Evolutionary conservation across 2,329 filamentous ascomycete species (phyloP).

Genomic region (Sporothrix protearum): DNA sequence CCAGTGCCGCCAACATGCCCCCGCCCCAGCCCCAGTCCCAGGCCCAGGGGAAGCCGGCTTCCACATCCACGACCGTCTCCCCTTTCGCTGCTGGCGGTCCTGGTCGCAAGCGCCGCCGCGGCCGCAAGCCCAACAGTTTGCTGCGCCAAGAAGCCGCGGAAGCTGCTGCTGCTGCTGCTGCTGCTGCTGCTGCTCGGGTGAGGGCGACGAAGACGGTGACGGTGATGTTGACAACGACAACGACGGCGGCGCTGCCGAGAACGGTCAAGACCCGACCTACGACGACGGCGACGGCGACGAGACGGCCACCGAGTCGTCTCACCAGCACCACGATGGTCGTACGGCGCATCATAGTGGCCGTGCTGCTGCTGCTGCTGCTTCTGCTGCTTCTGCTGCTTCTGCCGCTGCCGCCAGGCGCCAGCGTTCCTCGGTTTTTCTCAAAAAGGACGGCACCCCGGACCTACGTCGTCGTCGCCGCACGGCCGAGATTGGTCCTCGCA

Average conservation of each 20-base stretch:
- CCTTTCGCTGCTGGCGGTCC: not conserved
- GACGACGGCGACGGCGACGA: conserved; percentile 1
- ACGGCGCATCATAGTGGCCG: not conserved
- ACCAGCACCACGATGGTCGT: not conserved
- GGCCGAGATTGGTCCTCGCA: conserved; percentile 40
- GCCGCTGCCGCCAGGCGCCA: not conserved
- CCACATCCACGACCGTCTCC: not conserved
- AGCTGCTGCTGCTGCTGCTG: conserved; percentile 15
- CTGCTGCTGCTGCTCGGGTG: not conserved
- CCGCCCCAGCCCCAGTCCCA: no score
- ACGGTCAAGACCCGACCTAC: not conserved
- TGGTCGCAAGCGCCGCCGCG: conserved; percentile 21
- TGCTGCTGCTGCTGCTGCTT: not conserved
- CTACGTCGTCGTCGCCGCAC: not conserved
- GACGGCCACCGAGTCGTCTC: conserved; percentile 26
- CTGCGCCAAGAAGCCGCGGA: conserved; percentile 18
- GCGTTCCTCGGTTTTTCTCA: not conserved
- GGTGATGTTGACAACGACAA: not conserved
- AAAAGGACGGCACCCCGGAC: not conserved
- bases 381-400: conserved; percentile 27
- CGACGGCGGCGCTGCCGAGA: conserved; percentile 7
- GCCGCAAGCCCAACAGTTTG: conserved; percentile 22
- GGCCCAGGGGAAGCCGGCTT: conserved; percentile 11
- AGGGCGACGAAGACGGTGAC: not conserved
- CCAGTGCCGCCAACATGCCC: conserved; percentile 6